These are phyloP conservation scores for Plasmopara viticola DNA, from an alignment of 352 stramenopile species.

Conservation along the genomic window DNA sequence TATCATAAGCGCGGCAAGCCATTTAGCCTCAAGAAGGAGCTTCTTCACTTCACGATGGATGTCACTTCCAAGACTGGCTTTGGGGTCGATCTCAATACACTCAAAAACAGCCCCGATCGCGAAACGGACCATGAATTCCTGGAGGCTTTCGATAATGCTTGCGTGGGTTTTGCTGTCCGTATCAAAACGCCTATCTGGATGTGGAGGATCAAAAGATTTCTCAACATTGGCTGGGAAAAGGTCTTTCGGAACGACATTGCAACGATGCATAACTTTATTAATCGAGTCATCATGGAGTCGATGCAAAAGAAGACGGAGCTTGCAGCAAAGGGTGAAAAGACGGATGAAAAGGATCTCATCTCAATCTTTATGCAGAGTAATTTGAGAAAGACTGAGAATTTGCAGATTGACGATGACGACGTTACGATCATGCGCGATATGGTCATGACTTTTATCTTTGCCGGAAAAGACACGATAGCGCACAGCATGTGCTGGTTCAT, in stretches of 20 bases:
- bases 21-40: slow-evolving; percentile 38
- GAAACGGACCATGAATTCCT: slow-evolving; percentile 43
- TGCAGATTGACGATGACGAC: slow-evolving; percentile 24
- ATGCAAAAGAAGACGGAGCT: slow-evolving; percentile 41
- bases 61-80: slow-evolving; percentile 58
- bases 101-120: slow-evolving; percentile 25
- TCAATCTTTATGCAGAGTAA: slow-evolving; percentile 39
- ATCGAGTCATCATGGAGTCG: slow-evolving; percentile 44
- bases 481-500: slow-evolving; percentile 63
- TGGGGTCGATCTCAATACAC: slow-evolving; percentile 32
- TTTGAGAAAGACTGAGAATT: slow-evolving; percentile 20
- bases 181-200: slow-evolving; percentile 28
- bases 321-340: slow-evolving; percentile 32
- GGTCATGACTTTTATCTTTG: slow-evolving; percentile 68
- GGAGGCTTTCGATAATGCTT: slow-evolving; percentile 34
- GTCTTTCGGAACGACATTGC: slow-evolving; percentile 32
- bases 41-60: slow-evolving; percentile 57
- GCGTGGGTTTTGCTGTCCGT: slow-evolving; percentile 26
- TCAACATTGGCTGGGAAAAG: slow-evolving; percentile 37
- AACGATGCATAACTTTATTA: slow-evolving; percentile 40
- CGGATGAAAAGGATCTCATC: slow-evolving; percentile 37
- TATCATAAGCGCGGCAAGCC: slow-evolving; percentile 12
- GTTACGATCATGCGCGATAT: slow-evolving; percentile 59
- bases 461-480: slow-evolving; percentile 68
- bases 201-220: slow-evolving; percentile 27